Base-by-base conservation (phyloP, 1,139 yeast species). In the Suhomyces chickasaworum region DNA sequence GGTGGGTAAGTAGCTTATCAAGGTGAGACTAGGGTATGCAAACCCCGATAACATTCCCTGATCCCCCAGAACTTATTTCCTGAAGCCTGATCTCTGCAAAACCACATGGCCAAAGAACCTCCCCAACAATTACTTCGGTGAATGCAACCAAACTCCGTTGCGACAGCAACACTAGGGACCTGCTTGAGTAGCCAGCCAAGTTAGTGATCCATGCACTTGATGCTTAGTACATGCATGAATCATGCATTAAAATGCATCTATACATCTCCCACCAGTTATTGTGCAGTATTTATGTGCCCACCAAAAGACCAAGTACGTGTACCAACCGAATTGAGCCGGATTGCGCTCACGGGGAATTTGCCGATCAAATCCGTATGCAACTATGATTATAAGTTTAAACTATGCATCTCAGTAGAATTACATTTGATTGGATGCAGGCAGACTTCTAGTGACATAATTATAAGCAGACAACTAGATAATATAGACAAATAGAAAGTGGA, bases 171-270 rank as follows among this genome's bases (percentile, higher is more conserved):
- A 21, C 20, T 16, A 20, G 37, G 37, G 37, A 33, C 37, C 37
- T 33, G 37, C 37, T 33, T 33, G 37, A 21, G 15, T 33, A 33
- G 37, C 20, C 35, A 20, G 29, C 29, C 29, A 25, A 25, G 13
- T 25, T 25, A 25, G 29, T 25, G 29, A 8, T 9, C 13, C n/a
- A 25, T 25, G 29, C 29, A 25, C n/a, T 12, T 4, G 29, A 6
- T 25, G n/a, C n/a, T n/a, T n/a, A n/a, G n/a, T n/a, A n/a, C n/a
- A n/a, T n/a, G n/a, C n/a, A n/a, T n/a, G n/a, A n/a, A n/a, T n/a
- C n/a, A n/a, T n/a, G 37, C 37, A 33, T 20, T 12, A 10, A n/a
- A 16, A 20, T 20, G 37, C 37, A 2, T 20, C 10, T 2, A 29
- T n/a, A n/a, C n/a, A n/a, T n/a, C n/a, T n/a, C n/a, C n/a, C n/a